Evolutionary conservation across 2,329 filamentous ascomycete species (phyloP).

Genomic region (Sporothrix brunneoviolacea): DNA sequence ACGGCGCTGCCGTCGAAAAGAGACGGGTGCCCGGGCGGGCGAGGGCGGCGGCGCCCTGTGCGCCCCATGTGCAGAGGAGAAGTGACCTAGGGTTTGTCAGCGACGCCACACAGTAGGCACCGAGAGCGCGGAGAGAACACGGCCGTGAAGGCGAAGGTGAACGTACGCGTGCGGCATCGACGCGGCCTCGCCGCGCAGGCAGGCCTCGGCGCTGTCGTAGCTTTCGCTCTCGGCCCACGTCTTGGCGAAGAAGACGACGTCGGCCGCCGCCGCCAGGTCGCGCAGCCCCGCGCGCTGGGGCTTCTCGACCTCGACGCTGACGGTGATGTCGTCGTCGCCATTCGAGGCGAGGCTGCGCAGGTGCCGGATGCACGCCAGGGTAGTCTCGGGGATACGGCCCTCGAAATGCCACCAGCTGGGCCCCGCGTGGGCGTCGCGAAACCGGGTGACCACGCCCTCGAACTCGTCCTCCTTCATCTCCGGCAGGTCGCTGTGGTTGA

Average conservation of each 20-base stretch:
- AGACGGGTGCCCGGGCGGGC: slow-evolving; percentile 29
- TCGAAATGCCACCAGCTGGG: slow-evolving; percentile 66
- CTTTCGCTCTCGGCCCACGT: slow-evolving; percentile 54
- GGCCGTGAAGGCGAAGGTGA: too few species aligned
- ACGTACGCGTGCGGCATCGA: neutral
- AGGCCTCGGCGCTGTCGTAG: slow-evolving; percentile 18
- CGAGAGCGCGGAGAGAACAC: too few species aligned
- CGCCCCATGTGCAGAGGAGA: slow-evolving; percentile 40
- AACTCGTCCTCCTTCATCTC: slow-evolving; percentile 65
- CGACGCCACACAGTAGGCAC: too few species aligned
- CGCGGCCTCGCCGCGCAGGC: slow-evolving; percentile 1
- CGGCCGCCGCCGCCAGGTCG: slow-evolving; percentile 53
- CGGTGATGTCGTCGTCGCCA: slow-evolving; percentile 32
- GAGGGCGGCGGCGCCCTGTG: slow-evolving; percentile 39
- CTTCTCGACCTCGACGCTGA: slow-evolving; percentile 71
- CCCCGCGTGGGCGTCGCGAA: too few species aligned
- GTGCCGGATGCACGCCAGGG: slow-evolving; percentile 50
- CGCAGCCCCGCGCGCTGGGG: slow-evolving; percentile 54
- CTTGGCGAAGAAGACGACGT: slow-evolving; percentile 68
- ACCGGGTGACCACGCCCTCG: too few species aligned
- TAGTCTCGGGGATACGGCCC: slow-evolving; percentile 59
- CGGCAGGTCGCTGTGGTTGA: slow-evolving; percentile 61
- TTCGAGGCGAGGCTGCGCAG: slow-evolving; percentile 34
- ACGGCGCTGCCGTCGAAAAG: slow-evolving; percentile 37
- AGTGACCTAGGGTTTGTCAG: slow-evolving; percentile 26